Evolutionary conservation across 768 basidiomycete genomes (phyloP).

Genomic region (Collybia sp.): DNA sequence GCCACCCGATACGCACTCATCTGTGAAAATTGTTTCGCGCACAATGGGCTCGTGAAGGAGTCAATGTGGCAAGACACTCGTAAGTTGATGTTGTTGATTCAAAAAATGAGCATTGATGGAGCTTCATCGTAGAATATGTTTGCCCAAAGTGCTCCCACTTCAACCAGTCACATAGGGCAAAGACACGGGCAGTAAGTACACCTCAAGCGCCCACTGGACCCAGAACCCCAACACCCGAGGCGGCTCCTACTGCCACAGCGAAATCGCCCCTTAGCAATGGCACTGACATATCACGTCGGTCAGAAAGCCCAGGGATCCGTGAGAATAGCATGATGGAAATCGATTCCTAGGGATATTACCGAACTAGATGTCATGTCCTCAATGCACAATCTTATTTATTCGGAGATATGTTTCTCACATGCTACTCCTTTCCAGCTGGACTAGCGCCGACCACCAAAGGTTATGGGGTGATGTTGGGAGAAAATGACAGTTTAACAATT

Average conservation of each 20-base stretch:
- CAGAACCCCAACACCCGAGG: conserved; percentile 1
- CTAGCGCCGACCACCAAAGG: background rate
- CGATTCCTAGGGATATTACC: conserved; percentile 7
- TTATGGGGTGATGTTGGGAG: background rate
- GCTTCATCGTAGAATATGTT: conserved; percentile 56
- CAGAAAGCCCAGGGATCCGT: conserved; percentile 10
- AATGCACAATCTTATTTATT: background rate
- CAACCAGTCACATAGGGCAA: conserved; percentile 49
- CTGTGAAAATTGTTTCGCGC: conserved; percentile 81
- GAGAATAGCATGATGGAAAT: conserved; percentile 28
- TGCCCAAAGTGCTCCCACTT: conserved; percentile 87
- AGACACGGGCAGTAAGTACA: conserved; percentile 17
- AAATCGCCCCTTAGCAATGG: conserved; percentile 4
- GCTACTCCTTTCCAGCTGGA: background rate
- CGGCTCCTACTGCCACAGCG: conserved; percentile 5
- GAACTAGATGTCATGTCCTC: background rate
- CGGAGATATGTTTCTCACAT: background rate
- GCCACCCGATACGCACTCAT: conserved; percentile 76
- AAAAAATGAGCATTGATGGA: background rate
- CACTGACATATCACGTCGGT: background rate
- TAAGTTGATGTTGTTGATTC: conserved; percentile 36
- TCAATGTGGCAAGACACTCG: conserved; percentile 77
- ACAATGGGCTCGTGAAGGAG: conserved; percentile 87
- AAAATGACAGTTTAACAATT: background rate
- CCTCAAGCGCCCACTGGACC: conserved; percentile 11